Percentiles rank a stretch among this genome's conserved stretches.
Evolutionary conservation across 345 rosid species (phyloP).

Genomic region (Gossypium rotundifolium): DNA sequence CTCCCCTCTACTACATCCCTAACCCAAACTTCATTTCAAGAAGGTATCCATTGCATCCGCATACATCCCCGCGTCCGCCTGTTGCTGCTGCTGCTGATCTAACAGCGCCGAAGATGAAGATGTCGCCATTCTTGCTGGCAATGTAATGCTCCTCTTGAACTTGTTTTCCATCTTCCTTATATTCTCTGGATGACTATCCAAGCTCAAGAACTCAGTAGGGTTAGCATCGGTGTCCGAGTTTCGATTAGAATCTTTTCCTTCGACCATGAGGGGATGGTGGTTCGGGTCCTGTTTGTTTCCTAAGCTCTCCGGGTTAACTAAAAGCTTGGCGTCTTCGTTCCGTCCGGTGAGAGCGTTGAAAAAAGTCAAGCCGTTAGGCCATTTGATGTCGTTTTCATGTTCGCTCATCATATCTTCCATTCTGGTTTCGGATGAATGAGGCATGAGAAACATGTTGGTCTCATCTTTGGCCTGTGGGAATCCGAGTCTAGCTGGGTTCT

Average conservation of each 20-base stretch:
- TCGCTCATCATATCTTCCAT: conserved; percentile 59
- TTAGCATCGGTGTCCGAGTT: conserved; percentile 44
- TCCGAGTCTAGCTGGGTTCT: conserved; percentile 43
- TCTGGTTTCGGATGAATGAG: conserved; percentile 39
- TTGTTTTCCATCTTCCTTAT: conserved; percentile 53
- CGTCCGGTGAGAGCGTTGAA: conserved; percentile 73
- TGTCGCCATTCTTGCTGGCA: conserved; percentile 72
- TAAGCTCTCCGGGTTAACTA: conserved; percentile 54
- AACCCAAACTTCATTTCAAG: conserved; percentile 46
- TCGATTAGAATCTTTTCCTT: conserved; percentile 34
- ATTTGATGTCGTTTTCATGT: conserved; percentile 73
- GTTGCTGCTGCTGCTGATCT: conserved; percentile 42
- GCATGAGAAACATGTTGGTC: conserved; percentile 64
- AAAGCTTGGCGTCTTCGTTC: conserved; percentile 61
- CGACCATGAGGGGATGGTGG: conserved; percentile 25
- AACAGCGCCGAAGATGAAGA: conserved; percentile 65
- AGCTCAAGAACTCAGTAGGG: conserved; percentile 60
- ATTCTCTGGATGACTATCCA: conserved; percentile 57
- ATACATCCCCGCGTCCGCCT: conserved; percentile 52
- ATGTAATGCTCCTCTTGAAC: conserved; percentile 70
- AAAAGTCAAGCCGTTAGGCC: conserved; percentile 81
- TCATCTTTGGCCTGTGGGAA: conserved; percentile 61
- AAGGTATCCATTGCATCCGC: conserved; percentile 70
- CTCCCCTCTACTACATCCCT: neutral
- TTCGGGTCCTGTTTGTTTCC: conserved; percentile 38